phyloP scores from a whole-genome alignment of 345 rosid species.

The Aquilaria yunnanensis region DNA sequence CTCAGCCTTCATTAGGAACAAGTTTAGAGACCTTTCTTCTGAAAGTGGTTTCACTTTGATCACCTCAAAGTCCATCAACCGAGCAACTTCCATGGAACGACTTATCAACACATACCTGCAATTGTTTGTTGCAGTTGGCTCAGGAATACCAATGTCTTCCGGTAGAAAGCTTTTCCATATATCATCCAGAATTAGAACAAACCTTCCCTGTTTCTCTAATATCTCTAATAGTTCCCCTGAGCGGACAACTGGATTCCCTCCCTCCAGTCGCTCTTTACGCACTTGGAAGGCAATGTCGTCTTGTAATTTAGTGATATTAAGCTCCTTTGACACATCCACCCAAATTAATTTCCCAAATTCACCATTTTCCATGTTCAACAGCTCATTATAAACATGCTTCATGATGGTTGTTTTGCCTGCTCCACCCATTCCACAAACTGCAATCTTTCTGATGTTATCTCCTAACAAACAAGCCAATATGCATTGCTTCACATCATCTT shows the following conservation, averaged over 20 bases:
- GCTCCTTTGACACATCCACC: conserved; percentile 15
- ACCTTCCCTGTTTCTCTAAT: background rate
- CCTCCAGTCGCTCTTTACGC: background rate
- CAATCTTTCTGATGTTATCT: background rate
- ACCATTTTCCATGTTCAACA: background rate
- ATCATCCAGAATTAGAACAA: conserved; percentile 21
- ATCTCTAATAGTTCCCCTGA: conserved; percentile 5
- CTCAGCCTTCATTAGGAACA: conserved; percentile 4
- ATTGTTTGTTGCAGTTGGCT: background rate
- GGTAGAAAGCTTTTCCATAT: conserved; percentile 3
- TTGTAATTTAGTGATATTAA: conserved; percentile 7
- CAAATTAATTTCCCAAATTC: conserved; percentile 9
- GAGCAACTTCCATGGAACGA: background rate
- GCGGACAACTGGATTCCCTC: background rate
- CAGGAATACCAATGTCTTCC: conserved; percentile 14
- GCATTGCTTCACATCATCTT: background rate
- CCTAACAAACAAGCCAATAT: background rate
- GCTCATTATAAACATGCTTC: too few species aligned
- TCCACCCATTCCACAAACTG: background rate
- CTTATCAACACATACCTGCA: conserved; percentile 7
- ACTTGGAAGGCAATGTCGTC: conserved; percentile 5
- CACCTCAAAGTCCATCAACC: background rate
- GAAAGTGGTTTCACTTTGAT: background rate
- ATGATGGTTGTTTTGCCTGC: too few species aligned
- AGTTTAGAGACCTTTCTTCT: background rate